Evolutionary conservation across 345 rosid genomes (phyloP), one percentile per base, ranked within the genome.

Genomic region (Sisymbrium altissimum): DNA sequence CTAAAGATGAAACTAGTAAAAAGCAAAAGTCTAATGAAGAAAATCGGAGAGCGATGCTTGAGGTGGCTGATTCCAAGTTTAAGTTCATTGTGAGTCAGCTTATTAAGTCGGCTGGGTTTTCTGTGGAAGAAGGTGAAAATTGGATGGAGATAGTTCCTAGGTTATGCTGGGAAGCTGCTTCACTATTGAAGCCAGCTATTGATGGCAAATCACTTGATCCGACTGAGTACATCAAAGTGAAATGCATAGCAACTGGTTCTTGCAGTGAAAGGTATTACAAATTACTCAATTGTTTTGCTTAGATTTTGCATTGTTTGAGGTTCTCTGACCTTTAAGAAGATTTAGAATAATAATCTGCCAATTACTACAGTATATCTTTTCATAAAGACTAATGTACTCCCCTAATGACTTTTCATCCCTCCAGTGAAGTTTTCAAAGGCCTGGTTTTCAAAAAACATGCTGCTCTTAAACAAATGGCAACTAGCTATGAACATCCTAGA

Each of bases 401-500:
- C 54, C 50, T 46, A 55, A 72, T 18, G 14, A 6, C 32, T 21
- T 44, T 67, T 71, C 2, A 25, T 68, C 62, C 73, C 71, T 83
- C 83, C 92, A 95, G 99, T 81, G 82, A 86, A 81, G 83, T 95
- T 63, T 82, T 95, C 73, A 85, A 76, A 75, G 99, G 99, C 55
- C 78, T 87, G 83, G 99, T 92, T 67, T 95, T 95, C 64, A 92
- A 95, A 75, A 95, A 92, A 85, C 92, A 72, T 84, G 98, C 92
- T 36, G 97, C 99, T 57, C 99, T 85, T 86, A 95, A 95, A 80
- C 98, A 89, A 84, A 95, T 95, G 99, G 84, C 87, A 7, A 92
- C 97, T 25, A 72, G 71, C 41, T 90, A 82, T 84, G 86, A 85
- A 73, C 88, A 83, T 52, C 97, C 99, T 27, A 87, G 73, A 78